Evolutionary conservation across 495 filamentous ascomycete species (phyloP).

Genomic region (Penicillium daleae): DNA sequence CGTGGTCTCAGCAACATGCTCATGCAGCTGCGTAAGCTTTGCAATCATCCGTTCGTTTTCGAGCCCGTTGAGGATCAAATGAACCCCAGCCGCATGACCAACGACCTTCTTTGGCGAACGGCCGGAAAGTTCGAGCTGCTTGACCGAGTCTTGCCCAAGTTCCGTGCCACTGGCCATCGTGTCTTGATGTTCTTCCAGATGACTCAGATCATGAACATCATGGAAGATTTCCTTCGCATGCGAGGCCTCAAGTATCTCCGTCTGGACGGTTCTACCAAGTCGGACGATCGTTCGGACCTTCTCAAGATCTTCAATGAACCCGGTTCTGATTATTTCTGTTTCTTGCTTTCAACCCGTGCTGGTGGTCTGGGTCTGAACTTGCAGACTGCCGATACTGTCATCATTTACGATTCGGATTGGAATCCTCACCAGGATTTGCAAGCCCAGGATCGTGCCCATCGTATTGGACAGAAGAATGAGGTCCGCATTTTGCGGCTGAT

Average conservation of each 20-base stretch:
- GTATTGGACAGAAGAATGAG: slow-evolving; percentile 99
- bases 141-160: slow-evolving; percentile 91
- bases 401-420: slow-evolving; percentile 99
- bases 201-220: slow-evolving; percentile 99
- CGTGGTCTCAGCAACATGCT: slow-evolving; percentile 99
- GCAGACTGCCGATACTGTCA: slow-evolving; percentile 97
- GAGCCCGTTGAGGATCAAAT: slow-evolving; percentile 97
- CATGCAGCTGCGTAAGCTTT: slow-evolving; percentile 98
- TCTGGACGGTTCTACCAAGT: slow-evolving; percentile 94
- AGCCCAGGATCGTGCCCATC: slow-evolving; percentile 98
- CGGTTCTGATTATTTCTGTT: slow-evolving; percentile 92
- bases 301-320: slow-evolving; percentile 88
- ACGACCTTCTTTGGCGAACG: slow-evolving; percentile 94
- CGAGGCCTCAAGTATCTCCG: slow-evolving; percentile 83
- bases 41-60: slow-evolving; percentile 99
- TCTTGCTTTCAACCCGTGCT: slow-evolving; percentile 97
- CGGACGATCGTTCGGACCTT: slow-evolving; percentile 92
- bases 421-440: slow-evolving; percentile 99
- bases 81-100: slow-evolving; percentile 84
- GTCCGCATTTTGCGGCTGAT: slow-evolving; percentile 95
- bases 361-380: slow-evolving; percentile 96
- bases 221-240: slow-evolving; percentile 95
- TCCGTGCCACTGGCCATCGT: slow-evolving; percentile 83
- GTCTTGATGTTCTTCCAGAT: slow-evolving; percentile 99
- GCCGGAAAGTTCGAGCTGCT: slow-evolving; percentile 96